Evolutionary conservation across 495 filamentous ascomycete species (phyloP).

Genomic region (Podospora conica): DNA sequence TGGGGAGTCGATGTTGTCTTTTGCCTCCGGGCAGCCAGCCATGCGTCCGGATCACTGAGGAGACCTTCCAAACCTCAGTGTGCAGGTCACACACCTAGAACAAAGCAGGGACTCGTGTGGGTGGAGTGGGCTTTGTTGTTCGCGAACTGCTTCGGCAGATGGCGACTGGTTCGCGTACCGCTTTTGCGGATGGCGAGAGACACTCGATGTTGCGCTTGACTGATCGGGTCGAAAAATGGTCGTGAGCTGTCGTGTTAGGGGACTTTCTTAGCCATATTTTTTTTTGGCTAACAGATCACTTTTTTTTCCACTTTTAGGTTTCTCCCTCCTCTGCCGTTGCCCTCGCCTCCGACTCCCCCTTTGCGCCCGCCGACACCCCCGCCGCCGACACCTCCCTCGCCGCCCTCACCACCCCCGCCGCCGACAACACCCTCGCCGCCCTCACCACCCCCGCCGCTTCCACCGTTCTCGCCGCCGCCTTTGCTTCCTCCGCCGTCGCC

Average conservation of each 20-base stretch:
- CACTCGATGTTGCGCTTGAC: not conserved
- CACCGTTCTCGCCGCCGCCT: no score
- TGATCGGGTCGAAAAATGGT: not conserved
- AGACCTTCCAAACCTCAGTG: not conserved
- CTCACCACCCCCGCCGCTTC: no score
- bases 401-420: no score
- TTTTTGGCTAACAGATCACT: not conserved
- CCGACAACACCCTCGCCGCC: no score
- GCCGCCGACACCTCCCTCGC: no score
- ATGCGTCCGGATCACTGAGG: not conserved
- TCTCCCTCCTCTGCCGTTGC: no score
- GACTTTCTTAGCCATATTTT: not conserved
- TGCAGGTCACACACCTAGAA: not conserved
- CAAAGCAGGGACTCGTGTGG: not conserved
- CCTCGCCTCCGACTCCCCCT: no score
- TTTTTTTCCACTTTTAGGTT: not conserved
- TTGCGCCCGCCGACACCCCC: no score
- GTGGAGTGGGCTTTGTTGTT: not conserved
- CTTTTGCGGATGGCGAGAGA: not conserved
- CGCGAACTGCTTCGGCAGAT: not conserved
- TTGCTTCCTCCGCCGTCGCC: no score
- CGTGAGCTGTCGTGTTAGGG: not conserved
- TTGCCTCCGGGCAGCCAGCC: not conserved
- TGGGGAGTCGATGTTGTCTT: not conserved
- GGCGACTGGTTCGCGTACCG: not conserved